Evolutionary conservation across 345 rosid species (phyloP).

Genomic region (rapeseed (Brassica napus)): Da-Ae NC_063439.1:28341001-28341500

Average conservation of each 20-base stretch:
- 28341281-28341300: constrained; percentile 22
- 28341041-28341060: background rate
- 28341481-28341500: background rate
- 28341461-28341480: constrained; percentile 1
- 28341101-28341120: constrained; percentile 5
- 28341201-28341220: constrained; percentile 39
- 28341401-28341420: constrained; percentile 16
- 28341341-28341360: constrained; percentile 11
- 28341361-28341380: constrained; percentile 29
- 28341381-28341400: constrained; percentile 6
- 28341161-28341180: constrained; percentile 35
- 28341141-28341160: constrained; percentile 4
- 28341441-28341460: background rate
- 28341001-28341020: constrained; percentile 2
- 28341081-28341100: background rate
- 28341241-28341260: constrained; percentile 9
- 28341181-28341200: constrained; percentile 30
- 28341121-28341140: constrained; percentile 6
- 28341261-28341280: constrained; percentile 17
- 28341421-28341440: constrained; percentile 10
- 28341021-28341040: background rate
- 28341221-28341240: constrained; percentile 3
- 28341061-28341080: constrained; percentile 18
- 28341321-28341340: constrained; percentile 18
- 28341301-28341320: background rate